phyloP scores from a whole-genome alignment of 1,139 yeast genomes.

The Scheffersomyces titani region DNA sequence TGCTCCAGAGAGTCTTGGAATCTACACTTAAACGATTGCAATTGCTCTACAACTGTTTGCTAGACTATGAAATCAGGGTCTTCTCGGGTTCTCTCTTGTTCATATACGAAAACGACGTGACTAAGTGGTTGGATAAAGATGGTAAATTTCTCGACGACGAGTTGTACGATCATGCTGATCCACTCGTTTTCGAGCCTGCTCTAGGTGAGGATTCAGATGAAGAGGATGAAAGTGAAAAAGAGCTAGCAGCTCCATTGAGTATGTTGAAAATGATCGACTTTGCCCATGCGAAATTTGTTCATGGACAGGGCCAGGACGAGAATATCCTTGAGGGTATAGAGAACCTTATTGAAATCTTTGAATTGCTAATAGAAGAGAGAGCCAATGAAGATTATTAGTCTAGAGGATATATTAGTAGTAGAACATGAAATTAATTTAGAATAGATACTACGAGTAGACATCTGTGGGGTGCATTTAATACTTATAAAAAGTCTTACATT shows the following conservation, averaged over 20 bases:
- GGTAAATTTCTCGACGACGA: slow-evolving; percentile 19
- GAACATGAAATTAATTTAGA: background rate
- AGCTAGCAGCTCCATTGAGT: slow-evolving; percentile 40
- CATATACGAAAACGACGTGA: slow-evolving; percentile 67
- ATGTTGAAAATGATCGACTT: slow-evolving; percentile 77
- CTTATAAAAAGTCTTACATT: background rate
- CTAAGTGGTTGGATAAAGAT: slow-evolving; percentile 39
- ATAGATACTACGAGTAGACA: background rate
- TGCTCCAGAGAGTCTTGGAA: slow-evolving; percentile 28
- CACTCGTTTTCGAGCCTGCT: slow-evolving; percentile 30
- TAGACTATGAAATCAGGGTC: slow-evolving; percentile 64
- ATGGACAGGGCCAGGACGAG: slow-evolving; percentile 71
- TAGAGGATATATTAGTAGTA: too few species aligned
- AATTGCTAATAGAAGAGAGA: slow-evolving; percentile 16
- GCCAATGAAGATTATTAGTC: background rate
- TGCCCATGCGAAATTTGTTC: slow-evolving; percentile 75
- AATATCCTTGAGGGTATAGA: slow-evolving; percentile 69
- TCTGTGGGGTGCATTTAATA: background rate
- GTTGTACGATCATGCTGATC: slow-evolving; percentile 34
- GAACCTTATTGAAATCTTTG: slow-evolving; percentile 51
- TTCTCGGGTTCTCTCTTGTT: slow-evolving; percentile 76
- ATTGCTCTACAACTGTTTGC: slow-evolving; percentile 61
- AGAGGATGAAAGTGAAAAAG: slow-evolving; percentile 17
- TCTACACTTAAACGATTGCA: slow-evolving; percentile 60
- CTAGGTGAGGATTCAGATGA: slow-evolving; percentile 8